Percentiles rank a stretch among this genome's conserved stretches.
These are phyloP conservation scores for Saturnispora besseyi DNA, from an alignment of 805 yeast species.

Conservation along the genomic window DNA sequence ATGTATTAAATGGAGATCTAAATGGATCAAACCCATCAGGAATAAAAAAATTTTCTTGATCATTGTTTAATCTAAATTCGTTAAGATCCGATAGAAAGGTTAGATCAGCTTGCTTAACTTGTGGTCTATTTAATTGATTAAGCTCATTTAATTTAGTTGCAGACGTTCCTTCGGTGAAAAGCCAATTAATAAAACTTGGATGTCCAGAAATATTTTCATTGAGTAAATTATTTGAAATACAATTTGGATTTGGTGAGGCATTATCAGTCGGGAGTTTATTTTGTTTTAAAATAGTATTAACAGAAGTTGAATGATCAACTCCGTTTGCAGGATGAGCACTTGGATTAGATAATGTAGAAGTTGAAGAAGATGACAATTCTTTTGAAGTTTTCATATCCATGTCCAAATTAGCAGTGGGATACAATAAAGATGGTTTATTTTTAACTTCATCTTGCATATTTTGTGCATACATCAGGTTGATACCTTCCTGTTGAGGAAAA, in stretches of 20 bases:
- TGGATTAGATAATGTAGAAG: background rate
- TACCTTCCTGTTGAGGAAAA: background rate
- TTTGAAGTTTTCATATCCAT: background rate
- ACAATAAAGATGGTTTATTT: background rate
- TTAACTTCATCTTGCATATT: background rate
- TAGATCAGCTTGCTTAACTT: background rate
- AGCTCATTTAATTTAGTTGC: constrained; percentile 9
- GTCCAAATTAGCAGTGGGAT: background rate
- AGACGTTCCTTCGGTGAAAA: constrained; percentile 13
- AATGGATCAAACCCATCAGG: constrained; percentile 22
- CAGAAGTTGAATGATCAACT: background rate
- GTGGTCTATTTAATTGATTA: background rate
- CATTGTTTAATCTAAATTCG: constrained; percentile 21
- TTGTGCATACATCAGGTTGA: background rate
- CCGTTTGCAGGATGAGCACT: background rate
- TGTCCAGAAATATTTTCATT: constrained; percentile 3
- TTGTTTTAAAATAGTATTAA: background rate
- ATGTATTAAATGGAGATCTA: constrained; percentile 17
- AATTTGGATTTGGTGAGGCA: background rate
- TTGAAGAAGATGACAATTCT: background rate
- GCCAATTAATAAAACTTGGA: constrained; percentile 23
- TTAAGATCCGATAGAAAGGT: constrained; percentile 17
- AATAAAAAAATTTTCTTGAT: constrained; percentile 23
- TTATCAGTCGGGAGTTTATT: background rate
- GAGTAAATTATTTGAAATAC: background rate